These are phyloP conservation scores for Candida orba DNA, from an alignment of 805 yeast species.

Conservation along the genomic window DNA sequence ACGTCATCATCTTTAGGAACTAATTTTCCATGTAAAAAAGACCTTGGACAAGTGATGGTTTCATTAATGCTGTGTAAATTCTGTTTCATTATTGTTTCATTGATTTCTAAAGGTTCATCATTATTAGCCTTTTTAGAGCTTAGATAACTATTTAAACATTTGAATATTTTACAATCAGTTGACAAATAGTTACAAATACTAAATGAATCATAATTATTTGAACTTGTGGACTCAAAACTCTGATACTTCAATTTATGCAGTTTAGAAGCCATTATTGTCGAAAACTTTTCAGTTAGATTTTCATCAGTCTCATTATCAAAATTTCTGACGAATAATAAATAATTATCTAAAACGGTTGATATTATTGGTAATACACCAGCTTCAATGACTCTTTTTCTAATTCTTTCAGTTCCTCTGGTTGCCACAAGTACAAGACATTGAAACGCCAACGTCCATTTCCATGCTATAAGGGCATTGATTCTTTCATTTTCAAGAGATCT, in stretches of 20 bases:
- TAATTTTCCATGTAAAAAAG: slow-evolving; percentile 60
- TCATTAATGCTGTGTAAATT: slow-evolving; percentile 17
- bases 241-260: slow-evolving; percentile 2
- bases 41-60: slow-evolving; percentile 39
- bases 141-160: not conserved
- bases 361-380: slow-evolving; percentile 89
- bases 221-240: not conserved
- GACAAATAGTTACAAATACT: slow-evolving; percentile 1
- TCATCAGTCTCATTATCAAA: slow-evolving; percentile 23
- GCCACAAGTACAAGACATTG: slow-evolving; percentile 90
- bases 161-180: not conserved
- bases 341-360: slow-evolving; percentile 89
- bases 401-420: slow-evolving; percentile 84
- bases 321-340: slow-evolving; percentile 36
- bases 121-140: not conserved
- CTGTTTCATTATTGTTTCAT: slow-evolving; percentile 7
- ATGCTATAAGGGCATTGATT: slow-evolving; percentile 55
- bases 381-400: slow-evolving; percentile 78
- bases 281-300: slow-evolving; percentile 12
- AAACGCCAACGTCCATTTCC: slow-evolving; percentile 96
- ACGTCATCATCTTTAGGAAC: slow-evolving; percentile 91
- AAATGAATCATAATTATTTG: slow-evolving; percentile 1
- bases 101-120: slow-evolving; percentile 2
- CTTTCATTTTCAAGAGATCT: slow-evolving; percentile 28
- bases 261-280: slow-evolving; percentile 10